These are phyloP conservation scores for Backusella liffmaniae DNA, from an alignment of 192 early-diverging fungal species.

Conservation along the genomic window DNA sequence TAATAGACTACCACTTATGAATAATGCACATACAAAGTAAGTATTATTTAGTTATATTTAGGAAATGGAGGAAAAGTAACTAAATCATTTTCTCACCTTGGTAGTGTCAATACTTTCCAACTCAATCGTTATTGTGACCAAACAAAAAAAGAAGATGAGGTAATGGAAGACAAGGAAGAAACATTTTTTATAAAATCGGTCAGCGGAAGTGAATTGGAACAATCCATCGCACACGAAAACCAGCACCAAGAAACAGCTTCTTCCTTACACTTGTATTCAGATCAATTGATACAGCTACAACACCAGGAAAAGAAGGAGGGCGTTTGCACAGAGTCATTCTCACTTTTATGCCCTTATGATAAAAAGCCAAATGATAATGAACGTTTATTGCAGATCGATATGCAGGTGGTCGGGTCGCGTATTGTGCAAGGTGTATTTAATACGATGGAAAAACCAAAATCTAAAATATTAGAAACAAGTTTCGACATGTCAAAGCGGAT, in stretches of 20 bases:
- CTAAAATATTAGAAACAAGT: not conserved
- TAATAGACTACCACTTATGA: not conserved
- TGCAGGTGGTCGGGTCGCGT: conserved; percentile 65
- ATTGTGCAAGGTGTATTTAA: conserved; percentile 42
- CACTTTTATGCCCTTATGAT: conserved; percentile 36
- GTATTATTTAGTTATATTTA: not conserved
- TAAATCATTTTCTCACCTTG: not conserved
- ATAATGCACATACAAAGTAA: conserved; percentile 1
- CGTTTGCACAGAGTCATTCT: not conserved
- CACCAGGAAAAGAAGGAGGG: not conserved
- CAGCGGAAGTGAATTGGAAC: not conserved
- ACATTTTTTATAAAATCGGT: conserved; percentile 1
- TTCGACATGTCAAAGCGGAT: not conserved
- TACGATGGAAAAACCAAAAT: not conserved
- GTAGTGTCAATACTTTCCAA: not conserved
- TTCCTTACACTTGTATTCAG: not conserved
- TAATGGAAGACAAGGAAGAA: conserved; percentile 4
- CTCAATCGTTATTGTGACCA: conserved; percentile 6
- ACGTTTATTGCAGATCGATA: conserved; percentile 65
- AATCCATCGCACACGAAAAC: not conserved
- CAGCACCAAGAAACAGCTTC: not conserved
- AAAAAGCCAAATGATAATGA: conserved; percentile 26
- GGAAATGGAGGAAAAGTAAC: not conserved
- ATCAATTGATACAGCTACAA: not conserved
- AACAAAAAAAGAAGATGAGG: not conserved